These are phyloP conservation scores for Agrocybe pediades DNA, from an alignment of 768 basidiomycete species.

Conservation along the genomic window DNA sequence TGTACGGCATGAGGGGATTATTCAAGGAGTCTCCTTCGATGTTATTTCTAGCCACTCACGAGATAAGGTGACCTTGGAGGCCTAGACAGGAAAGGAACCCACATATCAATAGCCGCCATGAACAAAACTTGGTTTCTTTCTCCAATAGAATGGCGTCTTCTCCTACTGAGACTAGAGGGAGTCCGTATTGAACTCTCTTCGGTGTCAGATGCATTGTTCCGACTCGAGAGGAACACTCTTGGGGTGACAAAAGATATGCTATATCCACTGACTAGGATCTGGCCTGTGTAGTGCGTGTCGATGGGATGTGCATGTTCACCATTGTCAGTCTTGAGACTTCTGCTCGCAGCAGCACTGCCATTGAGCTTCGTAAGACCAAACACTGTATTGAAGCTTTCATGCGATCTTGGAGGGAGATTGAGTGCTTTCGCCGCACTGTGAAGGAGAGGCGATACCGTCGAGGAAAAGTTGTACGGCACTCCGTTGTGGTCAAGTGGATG, in stretches of 20 bases:
- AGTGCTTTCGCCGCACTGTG: conserved; percentile 71
- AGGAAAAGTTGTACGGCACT: conserved; percentile 75
- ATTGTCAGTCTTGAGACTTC: conserved; percentile 39
- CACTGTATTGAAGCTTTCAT: conserved; percentile 60
- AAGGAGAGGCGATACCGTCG: conserved; percentile 60
- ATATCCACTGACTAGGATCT: conserved; percentile 76
- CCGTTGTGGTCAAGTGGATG: conserved; percentile 76
- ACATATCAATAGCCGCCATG: conserved; percentile 81
- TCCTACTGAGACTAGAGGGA: conserved; percentile 24
- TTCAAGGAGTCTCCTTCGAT: not conserved
- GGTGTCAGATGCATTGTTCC: conserved; percentile 23
- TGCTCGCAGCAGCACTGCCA: conserved; percentile 32
- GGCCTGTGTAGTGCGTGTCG: conserved; percentile 71
- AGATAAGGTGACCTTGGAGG: conserved; percentile 79
- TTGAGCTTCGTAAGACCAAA: conserved; percentile 45
- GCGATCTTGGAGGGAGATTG: conserved; percentile 60
- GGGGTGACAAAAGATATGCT: conserved; percentile 77
- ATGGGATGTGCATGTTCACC: conserved; percentile 42
- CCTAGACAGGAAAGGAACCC: conserved; percentile 65
- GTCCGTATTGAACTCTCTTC: conserved; percentile 30
- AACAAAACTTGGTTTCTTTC: conserved; percentile 68
- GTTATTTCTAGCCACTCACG: conserved; percentile 38
- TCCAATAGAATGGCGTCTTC: conserved; percentile 56
- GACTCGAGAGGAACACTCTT: conserved; percentile 52
- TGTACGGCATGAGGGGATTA: conserved; percentile 26